Evolutionary conservation across 441 rosid species (phyloP), one percentile per base, ranked within the genome.

Genomic region (Adansonia gregorii): DNA sequence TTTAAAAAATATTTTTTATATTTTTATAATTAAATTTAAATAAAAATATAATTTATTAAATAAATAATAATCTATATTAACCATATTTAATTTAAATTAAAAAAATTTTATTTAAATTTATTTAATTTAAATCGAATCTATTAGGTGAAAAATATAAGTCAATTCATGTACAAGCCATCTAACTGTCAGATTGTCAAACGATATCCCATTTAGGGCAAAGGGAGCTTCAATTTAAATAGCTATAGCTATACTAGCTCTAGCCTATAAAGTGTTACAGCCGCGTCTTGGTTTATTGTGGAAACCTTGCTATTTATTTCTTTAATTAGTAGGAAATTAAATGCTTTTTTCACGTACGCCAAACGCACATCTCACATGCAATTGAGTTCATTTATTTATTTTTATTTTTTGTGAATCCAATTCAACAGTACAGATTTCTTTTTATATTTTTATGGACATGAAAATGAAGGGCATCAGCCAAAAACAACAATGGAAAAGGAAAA

Each of bases 381-480:
- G 35, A 8, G 43, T 63, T 63, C 67, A 63, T 31, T 61, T 63
- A 14, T 27, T 63, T 61, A 3, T 6, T 17, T 8, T 63, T 14
- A 1, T 10, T 10, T 60, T 27, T 60, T 60, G 12, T 61, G 41
- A 56, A 56, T 8, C 27, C 27, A 19, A 19, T 63, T 60, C 6
- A 63, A 14, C 45, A 12, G 31, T 56, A 55, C 5, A 63, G 17
- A 63, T 63, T 12, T 63, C 6, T 59, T 4, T n/a, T 20, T 22
- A 22, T 9, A 3, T 12, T n/a, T 63, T 2, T 60, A 22, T 24
- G 3, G 49, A 6, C 2, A 39, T 8, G 49, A 65, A 39, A 65
- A 65, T 39, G 69, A 39, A 65, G 49, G 22, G 49, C n/a, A 39
- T 35, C 69, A 0, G 69, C 49, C 69, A 65, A 65, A 58, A n/a